These are phyloP conservation scores for Boletus sp. DNA, from an alignment of 1,284 basidiomycete genomes.

Conservation along the genomic window DNA sequence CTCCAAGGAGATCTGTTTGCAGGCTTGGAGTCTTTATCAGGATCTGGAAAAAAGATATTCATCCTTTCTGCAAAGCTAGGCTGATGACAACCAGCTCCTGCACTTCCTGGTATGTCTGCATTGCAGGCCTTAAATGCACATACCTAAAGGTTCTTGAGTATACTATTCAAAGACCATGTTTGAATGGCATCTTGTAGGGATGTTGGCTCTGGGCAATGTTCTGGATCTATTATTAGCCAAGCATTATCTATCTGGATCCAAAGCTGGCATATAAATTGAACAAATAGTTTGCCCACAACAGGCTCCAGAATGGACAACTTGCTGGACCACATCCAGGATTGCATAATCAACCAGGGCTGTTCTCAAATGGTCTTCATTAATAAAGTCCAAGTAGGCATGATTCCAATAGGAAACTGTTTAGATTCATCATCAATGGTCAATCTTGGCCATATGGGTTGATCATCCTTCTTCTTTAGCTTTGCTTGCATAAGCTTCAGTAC, in stretches of 20 bases:
- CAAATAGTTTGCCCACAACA: neutral
- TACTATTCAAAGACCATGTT: neutral
- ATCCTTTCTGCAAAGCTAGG: neutral
- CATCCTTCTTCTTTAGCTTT: neutral
- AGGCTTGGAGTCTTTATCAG: neutral
- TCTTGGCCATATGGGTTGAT: neutral
- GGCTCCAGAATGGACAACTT: neutral
- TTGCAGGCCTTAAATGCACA: constrained; percentile 1
- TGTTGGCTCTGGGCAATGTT: neutral
- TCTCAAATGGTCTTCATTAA: neutral
- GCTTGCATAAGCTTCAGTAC: constrained; percentile 4
- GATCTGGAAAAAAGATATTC: neutral
- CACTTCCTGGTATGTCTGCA: neutral
- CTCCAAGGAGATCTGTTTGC: neutral
- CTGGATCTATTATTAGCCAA: neutral
- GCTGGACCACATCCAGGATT: neutral
- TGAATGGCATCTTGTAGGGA: neutral
- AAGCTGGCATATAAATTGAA: neutral
- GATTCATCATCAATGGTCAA: neutral
- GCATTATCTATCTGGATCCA: neutral
- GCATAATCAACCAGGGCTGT: neutral
- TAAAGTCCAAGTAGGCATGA: neutral
- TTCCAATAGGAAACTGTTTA: neutral
- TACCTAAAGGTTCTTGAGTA: neutral
- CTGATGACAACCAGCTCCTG: neutral